phyloP scores from a whole-genome alignment of 306 rosid genomes.

The Hippophae gyantsensis region DNA sequence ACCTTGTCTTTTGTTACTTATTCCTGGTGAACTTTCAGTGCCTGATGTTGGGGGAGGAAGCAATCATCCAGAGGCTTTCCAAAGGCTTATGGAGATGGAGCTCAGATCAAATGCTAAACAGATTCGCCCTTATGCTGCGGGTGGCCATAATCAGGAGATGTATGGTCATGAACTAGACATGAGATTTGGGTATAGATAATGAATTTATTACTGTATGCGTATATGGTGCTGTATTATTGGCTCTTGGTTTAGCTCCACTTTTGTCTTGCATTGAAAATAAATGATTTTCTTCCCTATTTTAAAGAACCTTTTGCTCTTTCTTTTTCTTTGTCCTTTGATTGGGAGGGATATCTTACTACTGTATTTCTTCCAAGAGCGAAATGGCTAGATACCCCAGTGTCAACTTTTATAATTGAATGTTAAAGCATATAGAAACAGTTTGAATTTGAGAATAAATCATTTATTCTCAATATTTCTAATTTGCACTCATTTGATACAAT shows the following conservation, averaged over 20 bases:
- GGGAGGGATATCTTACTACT: constrained; percentile 10
- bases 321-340: background rate
- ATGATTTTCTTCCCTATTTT: background rate
- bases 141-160: constrained; percentile 45
- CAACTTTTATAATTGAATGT: too few species aligned
- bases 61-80: constrained; percentile 72
- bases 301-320: background rate
- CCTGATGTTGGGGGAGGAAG: constrained; percentile 57
- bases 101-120: constrained; percentile 51
- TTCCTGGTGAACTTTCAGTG: constrained; percentile 26
- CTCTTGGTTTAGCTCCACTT: constrained; percentile 22
- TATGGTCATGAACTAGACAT: constrained; percentile 68
- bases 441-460: too few species aligned
- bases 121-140: constrained; percentile 25
- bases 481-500: too few species aligned
- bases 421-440: too few species aligned
- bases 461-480: too few species aligned
- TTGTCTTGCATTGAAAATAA: constrained; percentile 16
- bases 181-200: constrained; percentile 76
- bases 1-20: background rate
- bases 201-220: constrained; percentile 25
- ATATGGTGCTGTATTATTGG: constrained; percentile 31
- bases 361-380: constrained; percentile 5
- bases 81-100: constrained; percentile 86
- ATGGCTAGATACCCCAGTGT: constrained; percentile 20